Evolutionary conservation across 805 yeast genomes (phyloP), one percentile per base, ranked within the genome.

Genomic region (Cyberlindnera mycetangii): DNA sequence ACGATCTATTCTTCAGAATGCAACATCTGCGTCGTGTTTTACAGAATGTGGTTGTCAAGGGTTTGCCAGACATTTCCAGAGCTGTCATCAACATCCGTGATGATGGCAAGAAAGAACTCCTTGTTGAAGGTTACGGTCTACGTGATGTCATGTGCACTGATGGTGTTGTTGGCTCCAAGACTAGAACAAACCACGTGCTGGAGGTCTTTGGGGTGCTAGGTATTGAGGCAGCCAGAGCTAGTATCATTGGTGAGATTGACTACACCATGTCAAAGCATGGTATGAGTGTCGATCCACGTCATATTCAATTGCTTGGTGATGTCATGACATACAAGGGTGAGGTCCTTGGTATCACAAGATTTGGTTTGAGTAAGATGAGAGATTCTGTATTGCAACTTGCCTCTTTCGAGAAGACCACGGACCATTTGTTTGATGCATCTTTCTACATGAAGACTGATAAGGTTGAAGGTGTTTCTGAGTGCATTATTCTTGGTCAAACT

Each of bases 201-300:
- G 99, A 93, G 64, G 89, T 92, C 51, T 80, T 78, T 54, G 79
- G 80, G 52, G 97, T 92, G 5, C 72, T 93, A 50, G 99, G 99
- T 59, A 95, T 93, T 52, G 99, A 93, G 66, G 99, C 99, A 2
- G 99, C 99, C 1, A 78, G 99, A 64, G 71, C 89, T 0, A 84
- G 96, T 55, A 93, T 93, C 63, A 85, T 93, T 62, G 81, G 81
- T 51, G 99, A 93, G 71, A 93, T 93, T 66, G 96, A 87, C 62
- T 89, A 89, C 62, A 93, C 99, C 44, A 93, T 93, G 99, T 83
- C 96, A 62, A 89, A 89, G 68, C 99, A 93, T 73, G 99, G 99
- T 68, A 93, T 93, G 99, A 88, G 96, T 65, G 97, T 93, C 39
- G 99, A 93, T 74, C 99, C 98, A 49, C 96, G 99, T 74, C 99